Percentiles rank a stretch among this genome's conserved stretches.
phyloP scores from a whole-genome alignment of 768 basidiomycete species.

The Leccinum imitatum region DNA sequence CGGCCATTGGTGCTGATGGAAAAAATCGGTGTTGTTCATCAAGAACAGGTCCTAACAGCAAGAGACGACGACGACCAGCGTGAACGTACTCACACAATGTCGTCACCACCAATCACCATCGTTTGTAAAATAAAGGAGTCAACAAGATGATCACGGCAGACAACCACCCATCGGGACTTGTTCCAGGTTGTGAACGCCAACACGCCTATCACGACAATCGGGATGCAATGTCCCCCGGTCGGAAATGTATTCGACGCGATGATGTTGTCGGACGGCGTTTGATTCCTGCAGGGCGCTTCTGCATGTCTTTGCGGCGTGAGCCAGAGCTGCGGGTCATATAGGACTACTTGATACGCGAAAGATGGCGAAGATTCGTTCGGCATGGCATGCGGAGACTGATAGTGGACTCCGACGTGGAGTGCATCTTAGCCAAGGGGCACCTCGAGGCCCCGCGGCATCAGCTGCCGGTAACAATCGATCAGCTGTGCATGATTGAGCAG shows the following conservation, averaged over 20 bases:
- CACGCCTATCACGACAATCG: neutral
- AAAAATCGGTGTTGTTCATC: neutral
- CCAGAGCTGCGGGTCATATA: neutral
- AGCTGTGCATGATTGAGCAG: neutral
- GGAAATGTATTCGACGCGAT: neutral
- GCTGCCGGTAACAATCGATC: neutral
- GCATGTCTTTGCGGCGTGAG: neutral
- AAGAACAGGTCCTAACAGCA: neutral
- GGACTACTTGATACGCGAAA: neutral
- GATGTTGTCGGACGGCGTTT: neutral
- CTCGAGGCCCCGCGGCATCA: neutral
- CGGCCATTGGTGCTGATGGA: neutral
- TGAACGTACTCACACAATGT: neutral
- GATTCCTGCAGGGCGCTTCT: neutral
- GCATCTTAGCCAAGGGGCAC: neutral
- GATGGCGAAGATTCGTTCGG: neutral
- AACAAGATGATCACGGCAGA: neutral
- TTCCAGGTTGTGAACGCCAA: neutral
- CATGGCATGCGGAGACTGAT: neutral
- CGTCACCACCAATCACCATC: neutral
- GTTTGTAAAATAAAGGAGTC: slow-evolving; percentile 1
- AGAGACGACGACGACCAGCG: neutral
- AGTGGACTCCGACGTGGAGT: neutral
- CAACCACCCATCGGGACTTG: neutral
- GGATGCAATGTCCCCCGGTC: neutral